Evolutionary conservation across 805 yeast genomes (phyloP), one percentile per base, ranked within the genome.

Genomic region (Nakazawaea siamensis): DNA sequence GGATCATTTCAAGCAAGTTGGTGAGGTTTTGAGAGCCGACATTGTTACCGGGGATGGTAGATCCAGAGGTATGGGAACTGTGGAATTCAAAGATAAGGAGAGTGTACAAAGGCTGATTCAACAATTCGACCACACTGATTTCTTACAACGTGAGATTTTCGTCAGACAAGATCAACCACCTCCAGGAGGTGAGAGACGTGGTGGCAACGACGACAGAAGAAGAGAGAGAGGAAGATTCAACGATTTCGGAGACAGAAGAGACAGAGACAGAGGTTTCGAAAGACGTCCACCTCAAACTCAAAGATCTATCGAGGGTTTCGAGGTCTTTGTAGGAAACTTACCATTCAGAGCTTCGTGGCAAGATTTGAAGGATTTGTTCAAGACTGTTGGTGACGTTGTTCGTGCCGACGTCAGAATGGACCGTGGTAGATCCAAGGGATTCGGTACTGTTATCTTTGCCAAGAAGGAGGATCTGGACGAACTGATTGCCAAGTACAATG

Each of bases 91-190:
- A 10, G 63, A 64, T 39, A 66, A 66, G 40, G 77, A 70, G 13
- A 80, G 76, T 37, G 95, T 85, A 5, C 68, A 65, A 31, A 66
- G 62, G 17, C 96, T 96, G 10, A 84, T 87, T 48, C 59, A 65
- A 35, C 66, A 73, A 46, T 80, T 68, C 48, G 81, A 83, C 57
- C 78, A 83, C 50, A 65, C 76, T 20, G 64, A 62, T 24, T 71
- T 77, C 43, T 58, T 65, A 50, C 94, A 86, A 11, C 77, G 97
- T 56, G 79, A 75, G 48, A 80, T 87, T 29, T 86, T 81, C 56
- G 94, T 88, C 8, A 78, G 97, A 61, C 94, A 80, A 54, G 94
- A 87, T 58, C 80, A 84, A 53, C 92, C 92, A 24, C 92, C 92
- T 18, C 92, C 90, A 47, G 15, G 29, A 42, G 19, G 24, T 4